Base-by-base conservation (phyloP, 2,329 filamentous ascomycete genomes). In the Didymella pinodella region DNA sequence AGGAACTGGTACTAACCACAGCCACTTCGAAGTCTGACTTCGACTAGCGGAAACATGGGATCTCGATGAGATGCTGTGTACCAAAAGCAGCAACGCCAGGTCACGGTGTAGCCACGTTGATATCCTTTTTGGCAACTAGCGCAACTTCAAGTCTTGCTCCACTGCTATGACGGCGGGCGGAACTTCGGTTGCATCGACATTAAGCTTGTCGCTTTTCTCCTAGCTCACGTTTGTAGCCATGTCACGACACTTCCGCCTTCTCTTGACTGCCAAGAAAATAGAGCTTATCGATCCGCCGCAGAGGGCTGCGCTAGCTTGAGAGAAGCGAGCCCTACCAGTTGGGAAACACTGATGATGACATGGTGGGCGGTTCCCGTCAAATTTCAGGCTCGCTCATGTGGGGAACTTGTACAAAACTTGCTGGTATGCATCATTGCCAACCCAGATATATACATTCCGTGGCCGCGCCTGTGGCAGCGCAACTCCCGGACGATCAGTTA, bases 231-330 rank as follows among this genome's bases (percentile, higher is more conserved):
- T 22, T 41, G n/a, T 32, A 3, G 18, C 26, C 34, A 7, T 20
- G 32, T 32, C 20, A 6, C 41, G 46, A n/a, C 8, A 26, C 28
- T 46, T 51, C 48, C 54, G 32, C 32, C 28, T 41, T 20, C n/a
- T 8, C 54, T 57, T 57, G 54, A 48, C 54, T 16, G 54, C 54
- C 47, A 56, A 56, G 54, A 22, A 2, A 11, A 10, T 11, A n/a
- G 18, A 31, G 38, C 7, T 31, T 18, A 28, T n/a, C 22, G 41
- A 18, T 41, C 31, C 22, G 14, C 26, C 7, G 47, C 46, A 46
- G 46, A 50, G 18, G 7, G 34, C 26, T 29, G 28, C 31, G n/a
- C 43, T 57, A 57, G 25, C 34, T 29, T 20, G 10, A 10, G 12
- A 10, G 28, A 51, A 45, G 36, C 29, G 48, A 52, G 28, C 34